phyloP scores from a whole-genome alignment of 225 moss, liverwort and hornwort genomes.

The Pseudisothecium myosuroides region DNA sequence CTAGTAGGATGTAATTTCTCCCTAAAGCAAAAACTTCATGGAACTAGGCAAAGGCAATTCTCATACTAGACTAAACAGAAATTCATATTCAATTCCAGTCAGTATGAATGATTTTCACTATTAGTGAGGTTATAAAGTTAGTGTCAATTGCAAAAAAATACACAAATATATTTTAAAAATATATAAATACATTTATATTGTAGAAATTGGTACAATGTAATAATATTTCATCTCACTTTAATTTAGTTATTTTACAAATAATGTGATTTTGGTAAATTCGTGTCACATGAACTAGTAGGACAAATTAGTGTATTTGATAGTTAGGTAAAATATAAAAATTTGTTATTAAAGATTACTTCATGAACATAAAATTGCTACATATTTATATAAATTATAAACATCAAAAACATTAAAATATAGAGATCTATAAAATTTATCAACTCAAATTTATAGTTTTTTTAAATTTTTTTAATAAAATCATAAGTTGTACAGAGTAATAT shows the following conservation, averaged over 20 bases:
- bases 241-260: not conserved
- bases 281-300: not conserved
- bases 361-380: not conserved
- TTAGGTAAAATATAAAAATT: not conserved
- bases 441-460: not conserved
- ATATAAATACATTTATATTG: no score
- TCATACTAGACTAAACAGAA: fast-evolving
- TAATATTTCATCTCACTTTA: not conserved
- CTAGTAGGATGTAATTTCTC: fast-evolving
- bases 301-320: not conserved
- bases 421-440: not conserved
- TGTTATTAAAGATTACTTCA: not conserved
- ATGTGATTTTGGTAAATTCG: not conserved
- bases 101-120: not conserved
- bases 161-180: no score
- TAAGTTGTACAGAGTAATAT: not conserved
- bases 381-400: not conserved
- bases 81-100: fast-evolving
- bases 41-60: not conserved
- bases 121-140: fast-evolving
- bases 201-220: not conserved
- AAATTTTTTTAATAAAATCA: not conserved
- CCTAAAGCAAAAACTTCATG: fast-evolving
- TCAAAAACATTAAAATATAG: not conserved
- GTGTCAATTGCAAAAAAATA: not conserved